Conservation (phyloP, 805 yeast species). For the Schwanniomyces yamadae region DNA sequence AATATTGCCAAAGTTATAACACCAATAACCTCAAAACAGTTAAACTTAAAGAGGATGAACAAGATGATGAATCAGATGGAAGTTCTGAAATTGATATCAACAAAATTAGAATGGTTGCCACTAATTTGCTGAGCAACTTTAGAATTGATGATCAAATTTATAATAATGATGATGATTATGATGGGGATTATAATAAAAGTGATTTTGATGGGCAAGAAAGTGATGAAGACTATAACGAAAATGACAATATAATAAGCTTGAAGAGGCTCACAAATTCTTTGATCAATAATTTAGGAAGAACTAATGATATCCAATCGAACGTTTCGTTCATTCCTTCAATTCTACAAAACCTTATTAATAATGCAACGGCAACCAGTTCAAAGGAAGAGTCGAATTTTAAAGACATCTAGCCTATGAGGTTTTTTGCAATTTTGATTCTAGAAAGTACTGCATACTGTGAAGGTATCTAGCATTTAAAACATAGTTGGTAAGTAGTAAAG, state of each 20-base stretch:
- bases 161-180: slow-evolving; percentile 24
- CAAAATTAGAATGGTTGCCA: slow-evolving; percentile 30
- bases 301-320: slow-evolving; percentile 15
- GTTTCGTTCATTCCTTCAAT: slow-evolving; percentile 34
- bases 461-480: too few relatives aligned
- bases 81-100: slow-evolving; percentile 6
- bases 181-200: slow-evolving; percentile 11
- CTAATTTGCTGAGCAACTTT: slow-evolving; percentile 38
- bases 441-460: too few relatives aligned
- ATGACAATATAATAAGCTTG: slow-evolving; percentile 26
- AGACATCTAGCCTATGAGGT: neutral
- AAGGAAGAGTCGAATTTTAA: neutral
- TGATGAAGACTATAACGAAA: slow-evolving; percentile 24
- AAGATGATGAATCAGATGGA: slow-evolving; percentile 19
- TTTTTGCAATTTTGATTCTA: too few relatives aligned
- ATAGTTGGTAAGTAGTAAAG: too few relatives aligned
- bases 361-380: neutral
- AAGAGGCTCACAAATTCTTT: slow-evolving; percentile 21
- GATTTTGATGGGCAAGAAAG: slow-evolving; percentile 11
- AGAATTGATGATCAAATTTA: slow-evolving; percentile 31
- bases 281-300: slow-evolving; percentile 6
- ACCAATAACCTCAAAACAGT: slow-evolving; percentile 70
- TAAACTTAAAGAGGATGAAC: slow-evolving; percentile 59
- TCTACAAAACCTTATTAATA: slow-evolving; percentile 31
- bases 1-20: slow-evolving; percentile 83